A percentile compares a stretch with the other conserved stretches of the same genome.
These are phyloP conservation scores for Nicotiana otophora DNA, from an alignment of 257 asterid genomes.

Conservation along the genomic window DNA sequence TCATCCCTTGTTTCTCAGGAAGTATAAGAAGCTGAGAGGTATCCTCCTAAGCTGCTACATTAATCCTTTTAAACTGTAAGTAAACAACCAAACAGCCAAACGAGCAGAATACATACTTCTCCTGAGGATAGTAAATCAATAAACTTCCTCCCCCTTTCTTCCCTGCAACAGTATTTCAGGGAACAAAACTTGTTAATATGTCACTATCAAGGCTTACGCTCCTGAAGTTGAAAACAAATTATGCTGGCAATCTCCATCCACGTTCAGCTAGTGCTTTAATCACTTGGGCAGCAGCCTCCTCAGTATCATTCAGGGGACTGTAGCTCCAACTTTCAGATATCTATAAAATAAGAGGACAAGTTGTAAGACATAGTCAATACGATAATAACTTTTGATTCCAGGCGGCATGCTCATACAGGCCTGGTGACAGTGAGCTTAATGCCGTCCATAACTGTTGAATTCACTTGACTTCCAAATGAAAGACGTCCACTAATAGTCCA, in stretches of 20 bases:
- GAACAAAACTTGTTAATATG: not conserved
- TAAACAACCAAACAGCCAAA: not conserved
- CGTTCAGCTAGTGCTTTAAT: constrained; percentile 46
- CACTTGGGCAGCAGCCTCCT: constrained; percentile 62
- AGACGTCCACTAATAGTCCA: not conserved
- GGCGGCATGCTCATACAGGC: not conserved
- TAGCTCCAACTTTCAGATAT: constrained; percentile 60
- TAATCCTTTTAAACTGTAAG: not conserved
- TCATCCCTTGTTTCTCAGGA: no score
- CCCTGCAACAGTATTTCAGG: not conserved
- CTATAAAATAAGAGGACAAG: constrained; percentile 30
- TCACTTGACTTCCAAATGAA: not conserved
- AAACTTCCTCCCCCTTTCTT: not conserved
- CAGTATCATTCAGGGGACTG: constrained; percentile 57
- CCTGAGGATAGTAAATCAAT: not conserved
- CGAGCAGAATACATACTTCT: not conserved
- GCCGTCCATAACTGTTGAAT: not conserved
- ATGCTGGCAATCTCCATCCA: constrained; percentile 54
- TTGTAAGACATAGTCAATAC: not conserved
- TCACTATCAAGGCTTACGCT: not conserved
- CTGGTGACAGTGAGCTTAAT: not conserved
- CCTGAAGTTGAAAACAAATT: not conserved
- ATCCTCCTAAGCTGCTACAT: no score
- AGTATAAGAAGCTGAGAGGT: no score
- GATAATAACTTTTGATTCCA: not conserved